These are phyloP conservation scores for Stenogyne calaminthoides DNA, from an alignment of 305 asterid species.

Conservation along the genomic window DNA sequence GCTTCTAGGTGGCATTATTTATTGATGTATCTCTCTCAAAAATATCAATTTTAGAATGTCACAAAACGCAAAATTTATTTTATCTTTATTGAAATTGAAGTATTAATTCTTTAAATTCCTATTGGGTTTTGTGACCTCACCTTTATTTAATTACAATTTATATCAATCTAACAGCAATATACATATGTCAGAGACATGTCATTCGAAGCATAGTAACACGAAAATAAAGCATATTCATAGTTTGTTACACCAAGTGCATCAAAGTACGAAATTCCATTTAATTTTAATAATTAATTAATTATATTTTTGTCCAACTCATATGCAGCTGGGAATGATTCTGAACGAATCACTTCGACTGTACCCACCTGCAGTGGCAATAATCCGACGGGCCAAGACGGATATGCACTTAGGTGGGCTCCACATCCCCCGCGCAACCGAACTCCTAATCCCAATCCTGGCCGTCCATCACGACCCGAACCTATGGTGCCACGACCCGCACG, in stretches of 20 bases:
- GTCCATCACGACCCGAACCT: conserved; percentile 81
- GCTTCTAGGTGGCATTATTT: conserved; percentile 36
- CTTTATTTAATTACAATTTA: background rate
- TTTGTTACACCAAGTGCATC: background rate
- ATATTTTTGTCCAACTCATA: conserved; percentile 16
- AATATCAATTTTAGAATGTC: conserved; percentile 27
- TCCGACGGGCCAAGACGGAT: conserved; percentile 71
- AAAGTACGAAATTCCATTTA: background rate
- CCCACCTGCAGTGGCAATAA: conserved; percentile 89
- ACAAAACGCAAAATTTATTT: background rate
- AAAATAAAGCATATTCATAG: background rate
- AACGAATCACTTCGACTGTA: conserved; percentile 79
- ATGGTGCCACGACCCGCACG: conserved; percentile 82
- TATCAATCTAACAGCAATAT: no score
- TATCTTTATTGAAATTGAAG: conserved; percentile 4
- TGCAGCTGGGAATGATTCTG: conserved; percentile 82
- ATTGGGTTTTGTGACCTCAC: background rate
- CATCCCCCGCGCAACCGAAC: conserved; percentile 63
- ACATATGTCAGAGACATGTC: background rate
- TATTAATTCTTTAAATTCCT: conserved; percentile 21
- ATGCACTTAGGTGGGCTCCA: conserved; percentile 59
- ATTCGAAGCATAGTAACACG: background rate
- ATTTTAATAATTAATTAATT: background rate
- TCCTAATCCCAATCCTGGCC: conserved; percentile 87
- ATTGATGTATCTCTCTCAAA: conserved; percentile 25